phyloP scores from a whole-genome alignment of 352 stramenopile genomes.

The Plasmopara muralis region DNA sequence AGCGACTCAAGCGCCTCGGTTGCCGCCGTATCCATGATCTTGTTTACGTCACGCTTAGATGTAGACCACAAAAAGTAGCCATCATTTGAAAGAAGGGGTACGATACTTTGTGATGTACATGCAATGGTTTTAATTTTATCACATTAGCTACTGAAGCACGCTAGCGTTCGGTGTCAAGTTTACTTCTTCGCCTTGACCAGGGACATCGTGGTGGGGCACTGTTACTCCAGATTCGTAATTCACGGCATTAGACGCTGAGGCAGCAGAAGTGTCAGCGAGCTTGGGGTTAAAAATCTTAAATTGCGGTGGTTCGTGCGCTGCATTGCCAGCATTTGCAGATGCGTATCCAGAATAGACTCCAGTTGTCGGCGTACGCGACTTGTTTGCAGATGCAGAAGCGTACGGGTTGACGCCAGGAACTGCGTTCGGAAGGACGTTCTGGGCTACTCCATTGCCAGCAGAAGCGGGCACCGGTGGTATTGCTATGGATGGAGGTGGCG shows the following conservation, averaged over 20 bases:
- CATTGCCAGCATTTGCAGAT: slow-evolving; percentile 23
- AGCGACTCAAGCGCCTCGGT: slow-evolving; percentile 62
- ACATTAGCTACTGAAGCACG: slow-evolving; percentile 50
- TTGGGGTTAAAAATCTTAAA: slow-evolving; percentile 88
- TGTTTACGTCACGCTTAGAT: background rate
- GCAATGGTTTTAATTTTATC: background rate
- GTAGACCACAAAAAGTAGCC: background rate
- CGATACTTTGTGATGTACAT: too few relatives aligned
- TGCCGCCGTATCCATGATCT: slow-evolving; percentile 19
- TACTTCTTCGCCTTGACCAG: slow-evolving; percentile 51
- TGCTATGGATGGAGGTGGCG: slow-evolving; percentile 47
- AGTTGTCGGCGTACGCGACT: slow-evolving; percentile 11
- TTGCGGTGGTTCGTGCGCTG: slow-evolving; percentile 43
- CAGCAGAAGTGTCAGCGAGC: slow-evolving; percentile 20
- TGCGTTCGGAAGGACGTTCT: slow-evolving; percentile 1
- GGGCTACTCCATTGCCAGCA: slow-evolving; percentile 4
- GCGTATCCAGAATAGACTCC: slow-evolving; percentile 36
- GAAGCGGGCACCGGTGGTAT: slow-evolving; percentile 7
- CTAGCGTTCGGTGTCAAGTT: slow-evolving; percentile 66
- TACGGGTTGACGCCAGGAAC: slow-evolving; percentile 52
- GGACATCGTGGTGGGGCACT: slow-evolving; percentile 17
- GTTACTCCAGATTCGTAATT: slow-evolving; percentile 19
- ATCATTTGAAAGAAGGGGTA: background rate
- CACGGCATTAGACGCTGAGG: slow-evolving; percentile 7
- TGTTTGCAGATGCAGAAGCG: slow-evolving; percentile 29